Conservation (phyloP, 2,329 filamentous ascomycete genomes). For the Thermomyces lanuginosus region DNA sequence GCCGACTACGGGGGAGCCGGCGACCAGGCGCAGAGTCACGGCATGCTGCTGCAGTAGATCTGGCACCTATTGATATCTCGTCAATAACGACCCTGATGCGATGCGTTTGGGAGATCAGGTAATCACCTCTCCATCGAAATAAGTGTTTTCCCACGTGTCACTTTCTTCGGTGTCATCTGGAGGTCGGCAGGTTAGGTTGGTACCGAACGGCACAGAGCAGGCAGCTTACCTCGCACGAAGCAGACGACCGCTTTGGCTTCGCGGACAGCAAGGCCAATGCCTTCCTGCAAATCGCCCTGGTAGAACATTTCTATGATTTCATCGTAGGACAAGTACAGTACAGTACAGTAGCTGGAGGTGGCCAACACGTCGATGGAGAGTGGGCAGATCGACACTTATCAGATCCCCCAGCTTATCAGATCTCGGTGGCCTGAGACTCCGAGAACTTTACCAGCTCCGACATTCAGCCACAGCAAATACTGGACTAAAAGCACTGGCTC, state of each 20-base stretch:
- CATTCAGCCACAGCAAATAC: no score
- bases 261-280: conserved; percentile 58
- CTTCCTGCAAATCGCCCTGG: conserved; percentile 60
- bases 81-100: neutral
- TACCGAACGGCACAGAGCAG: conserved; percentile 8
- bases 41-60: conserved; percentile 44
- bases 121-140: conserved; percentile 34
- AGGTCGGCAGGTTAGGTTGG: conserved; percentile 7
- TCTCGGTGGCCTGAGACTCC: no score
- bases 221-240: conserved; percentile 55
- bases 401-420: no score
- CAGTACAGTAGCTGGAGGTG: no score
- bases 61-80: conserved; percentile 32
- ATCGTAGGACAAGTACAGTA: no score
- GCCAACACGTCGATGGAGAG: no score
- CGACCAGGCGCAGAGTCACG: conserved; percentile 52
- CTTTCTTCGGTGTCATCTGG: conserved; percentile 56
- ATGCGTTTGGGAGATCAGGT: conserved; percentile 1
- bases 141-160: conserved; percentile 55
- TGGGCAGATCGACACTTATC: no score
- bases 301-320: no score
- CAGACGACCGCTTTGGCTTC: conserved; percentile 66
- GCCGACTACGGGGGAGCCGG: conserved; percentile 62
- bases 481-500: no score
- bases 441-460: no score